Base-by-base conservation (phyloP, 345 rosid species). In the Euphorbia peplus region DNA sequence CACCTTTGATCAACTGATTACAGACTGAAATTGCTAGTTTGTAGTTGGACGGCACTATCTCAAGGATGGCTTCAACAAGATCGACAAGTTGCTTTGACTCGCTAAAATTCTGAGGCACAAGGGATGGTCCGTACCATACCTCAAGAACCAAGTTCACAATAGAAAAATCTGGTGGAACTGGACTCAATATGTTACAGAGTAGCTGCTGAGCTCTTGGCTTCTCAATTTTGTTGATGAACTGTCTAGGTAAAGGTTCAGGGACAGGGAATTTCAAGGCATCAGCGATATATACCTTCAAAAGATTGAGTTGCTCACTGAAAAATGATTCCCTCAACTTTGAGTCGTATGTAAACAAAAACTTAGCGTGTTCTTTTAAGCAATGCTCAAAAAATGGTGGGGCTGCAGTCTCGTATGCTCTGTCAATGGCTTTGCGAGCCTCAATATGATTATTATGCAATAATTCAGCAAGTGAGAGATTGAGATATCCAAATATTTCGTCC, bases 311-410 rank as follows among this genome's bases (percentile, higher is more conserved):
- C 76, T 77, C 75, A 28, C 80, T 70, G 30, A 82, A 46, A 47
- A 75, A 56, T 71, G 82, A 76, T 44, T 66, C 84, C 29, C 80
- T 78, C 37, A 66, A 46, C 54, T 68, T 72, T 41, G 76, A 52
- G 68, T 71, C 85, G 48, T 68, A 58, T 47, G 59, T 72, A 30
- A 83, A 83, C 84, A 83, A 72, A 67, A 88, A 75, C 69, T 60
- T 37, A 41, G 96, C 90, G 72, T 91, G 95, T 73, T 91, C 97
- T 78, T 78, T 88, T 72, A 91, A 73, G 62, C 91, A 95, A 71
- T 78, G 82, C 66, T 73, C 70, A 58, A 84, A 84, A 65, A 79
- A 73, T 60, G 55, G 72, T 18, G 84, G 82, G 73, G 59, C 57
- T 63, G 87, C 84, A 60, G 73, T 79, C 73, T 83, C 82, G 44